Evolutionary conservation across 257 asterid species (phyloP), one percentile per base, ranked within the genome.

Genomic region (Lavandula angustifolia): DNA sequence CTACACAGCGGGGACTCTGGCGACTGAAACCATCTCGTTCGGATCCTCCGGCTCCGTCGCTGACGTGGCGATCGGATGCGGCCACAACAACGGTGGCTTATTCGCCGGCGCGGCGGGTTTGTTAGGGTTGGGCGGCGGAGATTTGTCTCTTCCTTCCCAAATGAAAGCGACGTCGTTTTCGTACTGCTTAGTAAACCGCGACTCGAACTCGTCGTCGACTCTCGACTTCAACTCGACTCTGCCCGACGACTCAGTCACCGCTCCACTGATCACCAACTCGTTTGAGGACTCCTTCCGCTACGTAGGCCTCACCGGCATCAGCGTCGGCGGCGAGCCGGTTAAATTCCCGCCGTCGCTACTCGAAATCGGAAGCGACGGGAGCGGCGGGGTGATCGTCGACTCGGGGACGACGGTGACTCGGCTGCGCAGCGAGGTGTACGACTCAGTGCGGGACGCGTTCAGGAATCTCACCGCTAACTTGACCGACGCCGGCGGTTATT

Each of bases 371-470:
- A 6, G 43, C 0, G 65, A 76, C 46, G 96, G 98, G 0, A 76
- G 76, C n/a, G 96, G 96, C 0, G 98, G 98, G 1, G 82, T 89
- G 63, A 87, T 92, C 48, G 80, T 92, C 0, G 98, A 92, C 68
- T 92, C 98, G 5, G 96, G 98, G 3, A 92, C 98, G 53, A 89
- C 96, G 50, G 88, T 92, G 71, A 89, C 95, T 6, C 77, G 96
- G 82, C 48, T 89, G 17, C 77, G 66, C 68, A 33, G 74, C 29
- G 77, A 44, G 51, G 96, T 86, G 1, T 89, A 92, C 60, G 34
- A 12, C 18, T 1, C 77, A 5, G 32, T 89, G 51, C 77, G 96
- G 2, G 85, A 85, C 50, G 60, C 85, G 6, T 92, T 92, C 76
- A 71, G 54, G 56, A 17, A 52, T 9, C 1, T 50, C 78, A 66